Conservation (phyloP, 1,284 basidiomycete genomes). For the Cronartium quercuum region DNA sequence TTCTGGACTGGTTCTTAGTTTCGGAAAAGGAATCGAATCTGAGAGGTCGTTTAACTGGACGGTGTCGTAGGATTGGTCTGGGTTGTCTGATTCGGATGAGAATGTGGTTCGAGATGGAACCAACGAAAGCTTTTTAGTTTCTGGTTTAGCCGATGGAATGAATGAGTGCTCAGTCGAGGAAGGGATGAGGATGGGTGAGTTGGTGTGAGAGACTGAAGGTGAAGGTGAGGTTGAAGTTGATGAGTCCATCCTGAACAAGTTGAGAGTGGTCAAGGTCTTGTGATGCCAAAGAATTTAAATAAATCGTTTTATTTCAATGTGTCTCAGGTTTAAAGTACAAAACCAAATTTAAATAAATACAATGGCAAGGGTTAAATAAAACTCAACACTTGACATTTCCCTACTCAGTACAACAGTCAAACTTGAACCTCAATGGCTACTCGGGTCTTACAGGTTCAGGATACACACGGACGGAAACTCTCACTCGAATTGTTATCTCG, state of each 20-base stretch:
- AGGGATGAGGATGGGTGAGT: not conserved
- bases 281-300: no score
- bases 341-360: no score
- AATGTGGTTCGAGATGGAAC: not conserved
- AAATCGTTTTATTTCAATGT: no score
- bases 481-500: not conserved
- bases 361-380: no score
- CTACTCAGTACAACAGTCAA: no score
- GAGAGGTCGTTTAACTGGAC: not conserved
- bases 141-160: not conserved
- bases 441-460: not conserved
- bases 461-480: not conserved
- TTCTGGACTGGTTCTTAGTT: not conserved
- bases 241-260: no score
- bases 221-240: no score
- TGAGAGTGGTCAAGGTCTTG: no score
- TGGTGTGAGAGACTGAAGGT: not conserved
- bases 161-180: not conserved
- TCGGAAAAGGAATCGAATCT: not conserved
- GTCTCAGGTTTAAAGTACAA: no score
- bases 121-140: not conserved
- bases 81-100: not conserved
- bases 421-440: not conserved
- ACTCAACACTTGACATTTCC: no score
- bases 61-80: not conserved